Evolutionary conservation across 2,329 filamentous ascomycete genomes (phyloP).

Genomic region (Fusarium illudens): DNA sequence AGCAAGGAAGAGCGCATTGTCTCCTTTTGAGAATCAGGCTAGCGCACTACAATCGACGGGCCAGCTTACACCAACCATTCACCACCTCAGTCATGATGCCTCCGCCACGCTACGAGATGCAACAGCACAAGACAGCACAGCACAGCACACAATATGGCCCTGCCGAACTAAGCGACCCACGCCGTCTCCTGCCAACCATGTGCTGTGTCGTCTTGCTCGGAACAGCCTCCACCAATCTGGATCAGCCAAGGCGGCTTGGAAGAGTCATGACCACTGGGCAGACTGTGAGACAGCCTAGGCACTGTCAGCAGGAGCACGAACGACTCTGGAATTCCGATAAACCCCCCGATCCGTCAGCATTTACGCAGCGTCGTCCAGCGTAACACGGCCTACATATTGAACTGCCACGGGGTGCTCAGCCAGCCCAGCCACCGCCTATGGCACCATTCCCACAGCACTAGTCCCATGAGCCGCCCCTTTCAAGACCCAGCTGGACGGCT

Average conservation of each 20-base stretch:
- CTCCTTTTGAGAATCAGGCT: conserved; percentile 4
- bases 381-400: neutral
- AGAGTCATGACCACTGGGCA: neutral
- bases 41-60: neutral
- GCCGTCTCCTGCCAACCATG: neutral
- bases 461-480: conserved; percentile 5
- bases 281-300: neutral
- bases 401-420: neutral
- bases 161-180: neutral
- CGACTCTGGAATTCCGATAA: neutral
- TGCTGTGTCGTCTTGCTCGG: neutral
- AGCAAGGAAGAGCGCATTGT: neutral
- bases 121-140: neutral
- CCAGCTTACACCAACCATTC: conserved; percentile 8
- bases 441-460: conserved; percentile 3
- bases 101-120: neutral
- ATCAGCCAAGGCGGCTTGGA: neutral
- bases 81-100: neutral
- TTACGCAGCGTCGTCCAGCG: neutral
- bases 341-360: neutral
- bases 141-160: neutral
- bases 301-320: neutral
- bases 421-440: conserved; percentile 1
- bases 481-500: conserved; percentile 7
- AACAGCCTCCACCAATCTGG: neutral